Evolutionary conservation across 1,284 basidiomycete genomes (phyloP), one percentile per base, ranked within the genome.

Genomic region (Trichosporon asahii): DNA sequence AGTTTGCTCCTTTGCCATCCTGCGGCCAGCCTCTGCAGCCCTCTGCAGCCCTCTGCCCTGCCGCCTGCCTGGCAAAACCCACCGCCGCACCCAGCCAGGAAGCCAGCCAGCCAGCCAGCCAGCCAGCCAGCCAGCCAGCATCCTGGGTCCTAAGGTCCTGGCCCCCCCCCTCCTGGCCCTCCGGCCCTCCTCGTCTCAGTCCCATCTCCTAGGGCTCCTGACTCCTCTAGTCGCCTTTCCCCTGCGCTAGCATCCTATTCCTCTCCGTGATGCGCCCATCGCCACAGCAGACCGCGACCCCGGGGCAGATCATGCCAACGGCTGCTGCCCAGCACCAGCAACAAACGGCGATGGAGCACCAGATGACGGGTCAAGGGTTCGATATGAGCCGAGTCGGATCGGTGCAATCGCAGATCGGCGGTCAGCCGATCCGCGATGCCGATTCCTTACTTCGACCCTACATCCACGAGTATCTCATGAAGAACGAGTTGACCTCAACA

Each of bases 401-500:
- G 55, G 73, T 74, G 14, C 74, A 74, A 46, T 72, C 71, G 25
- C 76, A 76, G 68, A 75, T 73, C 57, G 71, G 76, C 15, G 64
- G 31, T 23, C 63, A 46, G 4, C 66, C 66, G 64, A 40, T 55
- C 15, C 72, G 67, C 49, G 77, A 79, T 66, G 74, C 76, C 14
- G 81, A 82, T 63, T 69, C 72, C 37, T 70, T 82, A 81, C 70
- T 84, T 29, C 79, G 77, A 68, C 66, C 81, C 33, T 84, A 82
- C 67, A 79, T 83, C 14, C 74, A 79, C 73, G 83, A 84, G 72
- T 84, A 79, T 66, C 76, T 83, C 27, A 37, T 79, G 25, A 84
- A 81, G 74, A 75, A 81, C 66, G 77, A 78, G 31, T 78, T 79
- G 31, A 72, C 73, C 3, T 74, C 72, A 1, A 73, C 82, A 2